Conservation (phyloP, 257 asterid species). For the Solanum piurae region DNA sequence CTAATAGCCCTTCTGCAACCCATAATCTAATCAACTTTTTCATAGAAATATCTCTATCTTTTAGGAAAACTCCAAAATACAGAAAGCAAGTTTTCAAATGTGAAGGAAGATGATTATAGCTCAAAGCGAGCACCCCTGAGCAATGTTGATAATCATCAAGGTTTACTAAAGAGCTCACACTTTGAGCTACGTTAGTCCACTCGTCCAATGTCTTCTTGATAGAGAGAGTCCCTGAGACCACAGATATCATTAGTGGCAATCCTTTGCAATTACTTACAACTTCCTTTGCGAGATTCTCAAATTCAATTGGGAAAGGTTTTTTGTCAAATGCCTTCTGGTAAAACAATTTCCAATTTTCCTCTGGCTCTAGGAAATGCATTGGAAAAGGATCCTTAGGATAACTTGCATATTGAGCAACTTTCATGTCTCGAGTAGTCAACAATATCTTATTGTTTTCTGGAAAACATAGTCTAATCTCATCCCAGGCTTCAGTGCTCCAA, state of each 20-base stretch:
- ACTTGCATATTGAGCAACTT: neutral
- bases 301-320: neutral
- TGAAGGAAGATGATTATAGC: neutral
- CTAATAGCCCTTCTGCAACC: neutral
- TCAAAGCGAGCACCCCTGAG: neutral
- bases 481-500: neutral
- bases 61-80: neutral
- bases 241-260: neutral
- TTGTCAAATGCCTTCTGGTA: neutral
- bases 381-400: neutral
- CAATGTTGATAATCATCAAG: neutral
- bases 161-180: neutral
- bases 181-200: neutral
- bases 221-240: neutral
- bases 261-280: neutral
- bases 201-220: neutral
- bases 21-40: neutral
- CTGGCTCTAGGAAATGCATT: neutral
- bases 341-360: neutral
- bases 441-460: neutral
- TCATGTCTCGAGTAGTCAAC: neutral
- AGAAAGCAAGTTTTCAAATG: neutral
- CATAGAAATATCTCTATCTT: neutral
- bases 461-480: neutral
- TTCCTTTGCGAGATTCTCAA: neutral